Percentiles rank a stretch among this genome's conserved stretches.
Conservation (phyloP, 2,329 filamentous ascomycete species). For the Pezicula radicicola region DNA sequence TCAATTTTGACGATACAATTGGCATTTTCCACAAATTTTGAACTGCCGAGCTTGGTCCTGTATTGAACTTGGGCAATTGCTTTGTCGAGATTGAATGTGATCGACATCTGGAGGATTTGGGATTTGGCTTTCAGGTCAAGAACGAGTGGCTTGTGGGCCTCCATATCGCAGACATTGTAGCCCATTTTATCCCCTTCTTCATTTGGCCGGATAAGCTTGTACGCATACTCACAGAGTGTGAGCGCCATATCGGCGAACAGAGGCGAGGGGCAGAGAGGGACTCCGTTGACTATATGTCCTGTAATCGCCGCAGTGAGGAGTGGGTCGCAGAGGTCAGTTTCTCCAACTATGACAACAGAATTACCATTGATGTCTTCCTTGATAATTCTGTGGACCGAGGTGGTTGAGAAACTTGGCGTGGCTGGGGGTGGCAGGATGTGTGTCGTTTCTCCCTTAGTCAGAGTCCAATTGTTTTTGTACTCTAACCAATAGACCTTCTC, state of each 20-base stretch:
- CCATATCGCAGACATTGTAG: conserved; percentile 63
- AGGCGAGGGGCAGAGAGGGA: conserved; percentile 47
- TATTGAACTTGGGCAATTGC: conserved; percentile 2
- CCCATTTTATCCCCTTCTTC: conserved; percentile 39
- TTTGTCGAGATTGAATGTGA: background rate
- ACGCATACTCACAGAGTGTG: conserved; percentile 62
- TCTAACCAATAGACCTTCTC: conserved; percentile 52
- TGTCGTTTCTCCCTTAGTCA: conserved; percentile 54
- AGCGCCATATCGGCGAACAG: conserved; percentile 60
- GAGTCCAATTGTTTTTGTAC: conserved; percentile 54
- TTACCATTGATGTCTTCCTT: conserved; percentile 45
- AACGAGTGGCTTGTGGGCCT: conserved; percentile 64
- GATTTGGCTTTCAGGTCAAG: conserved; percentile 6
- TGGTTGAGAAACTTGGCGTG: conserved; percentile 12
- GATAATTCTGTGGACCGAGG: conserved; percentile 35
- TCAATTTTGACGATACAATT: too few species aligned
- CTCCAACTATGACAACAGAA: conserved; percentile 48
- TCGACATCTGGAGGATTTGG: conserved; percentile 2
- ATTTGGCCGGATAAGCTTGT: conserved; percentile 20
- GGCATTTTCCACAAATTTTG: too few species aligned
- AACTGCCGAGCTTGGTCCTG: too few species aligned
- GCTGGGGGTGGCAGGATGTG: conserved; percentile 50
- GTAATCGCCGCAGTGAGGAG: conserved; percentile 51
- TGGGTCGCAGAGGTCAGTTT: conserved; percentile 50
- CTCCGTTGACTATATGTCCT: conserved; percentile 57